These are phyloP conservation scores for Pichia scutulata DNA, from an alignment of 805 yeast species.

Conservation along the genomic window DNA sequence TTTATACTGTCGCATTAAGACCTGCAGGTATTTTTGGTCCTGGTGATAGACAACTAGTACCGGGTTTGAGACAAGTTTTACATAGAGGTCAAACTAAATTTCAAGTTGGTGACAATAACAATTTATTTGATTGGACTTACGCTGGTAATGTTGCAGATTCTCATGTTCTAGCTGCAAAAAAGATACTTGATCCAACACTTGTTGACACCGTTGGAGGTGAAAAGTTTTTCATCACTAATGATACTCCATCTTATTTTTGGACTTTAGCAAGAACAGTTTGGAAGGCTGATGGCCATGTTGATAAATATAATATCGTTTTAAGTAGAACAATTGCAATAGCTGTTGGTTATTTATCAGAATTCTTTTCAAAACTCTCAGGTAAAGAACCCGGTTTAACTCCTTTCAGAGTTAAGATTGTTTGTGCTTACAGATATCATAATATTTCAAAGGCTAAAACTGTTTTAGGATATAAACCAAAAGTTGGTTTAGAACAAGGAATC, in stretches of 20 bases:
- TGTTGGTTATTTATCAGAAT: slow-evolving; percentile 76
- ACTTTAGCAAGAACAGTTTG: slow-evolving; percentile 93
- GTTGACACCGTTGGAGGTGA: slow-evolving; percentile 64
- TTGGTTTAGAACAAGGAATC: slow-evolving; percentile 74
- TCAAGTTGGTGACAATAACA: slow-evolving; percentile 91
- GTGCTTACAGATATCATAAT: slow-evolving; percentile 91
- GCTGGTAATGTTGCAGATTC: slow-evolving; percentile 98
- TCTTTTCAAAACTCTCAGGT: slow-evolving; percentile 58
- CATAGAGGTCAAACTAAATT: slow-evolving; percentile 79
- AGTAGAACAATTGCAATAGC: slow-evolving; percentile 68
- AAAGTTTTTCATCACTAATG: slow-evolving; percentile 85
- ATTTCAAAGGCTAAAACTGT: slow-evolving; percentile 75
- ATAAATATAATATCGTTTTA: slow-evolving; percentile 58
- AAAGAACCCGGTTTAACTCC: slow-evolving; percentile 94
- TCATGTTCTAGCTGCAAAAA: slow-evolving; percentile 86
- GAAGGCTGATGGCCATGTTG: slow-evolving; percentile 91
- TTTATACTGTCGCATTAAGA: slow-evolving; percentile 78
- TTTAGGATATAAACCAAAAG: slow-evolving; percentile 75
- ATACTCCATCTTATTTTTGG: slow-evolving; percentile 94
- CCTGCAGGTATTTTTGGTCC: slow-evolving; percentile 99
- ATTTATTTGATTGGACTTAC: slow-evolving; percentile 92
- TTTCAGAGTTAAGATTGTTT: slow-evolving; percentile 84
- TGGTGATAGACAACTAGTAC: slow-evolving; percentile 94
- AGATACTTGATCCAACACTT: slow-evolving; percentile 43
- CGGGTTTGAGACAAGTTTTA: slow-evolving; percentile 81